Evolutionary conservation across 176 grass and related monocot species (phyloP), one percentile per base, ranked within the genome.

Genomic region (Cenchrus americanus): DNA sequence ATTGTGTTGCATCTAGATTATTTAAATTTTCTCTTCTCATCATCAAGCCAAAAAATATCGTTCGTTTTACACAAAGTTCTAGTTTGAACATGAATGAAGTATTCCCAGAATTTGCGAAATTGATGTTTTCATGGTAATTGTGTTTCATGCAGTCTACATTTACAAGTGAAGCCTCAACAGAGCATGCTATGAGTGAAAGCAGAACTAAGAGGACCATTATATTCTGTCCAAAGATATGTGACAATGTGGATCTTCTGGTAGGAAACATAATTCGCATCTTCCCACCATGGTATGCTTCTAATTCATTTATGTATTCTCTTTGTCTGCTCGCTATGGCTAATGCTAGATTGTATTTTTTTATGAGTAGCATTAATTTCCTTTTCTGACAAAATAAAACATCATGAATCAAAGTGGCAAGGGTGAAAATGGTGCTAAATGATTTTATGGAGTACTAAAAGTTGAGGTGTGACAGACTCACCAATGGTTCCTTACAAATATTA

Each of bases 141-240:
- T 75, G 71, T 86, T 67, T 89, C 55, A 42, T 90, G 78, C 80
- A 89, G 92, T 69, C 52, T 32, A 23, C 81, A 14, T 3, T 60
- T 41, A 46, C 62, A 84, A 69, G 21, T 34, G 80, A 91, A 46
- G 68, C 61, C 32, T 77, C 52, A 49, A 83, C 49, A 48, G 75
- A 89, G 71, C 23, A 55, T 14, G 13, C 34, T 37, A 89, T 88
- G 61, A 75, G 81, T 76, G 57, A 43, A 68, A 87, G 66, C 46
- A 80, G 57, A 55, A 79, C 42, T 8, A 83, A 84, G 69, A 91
- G 76, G 79, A 98, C 57, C 12, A 80, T 93, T 59, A 93, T 98
- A 80, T 98, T 98, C 80, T 92, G 84, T 82, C 86, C 93, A 26
- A 98, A 92, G 88, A 77, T 92, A 82, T 98, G 96, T 83, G 89